A percentile compares a stretch with the other conserved stretches of the same genome.
These are phyloP conservation scores for Kurtzmaniella quercitrusa DNA, from an alignment of 1,139 yeast species.

Conservation along the genomic window DNA sequence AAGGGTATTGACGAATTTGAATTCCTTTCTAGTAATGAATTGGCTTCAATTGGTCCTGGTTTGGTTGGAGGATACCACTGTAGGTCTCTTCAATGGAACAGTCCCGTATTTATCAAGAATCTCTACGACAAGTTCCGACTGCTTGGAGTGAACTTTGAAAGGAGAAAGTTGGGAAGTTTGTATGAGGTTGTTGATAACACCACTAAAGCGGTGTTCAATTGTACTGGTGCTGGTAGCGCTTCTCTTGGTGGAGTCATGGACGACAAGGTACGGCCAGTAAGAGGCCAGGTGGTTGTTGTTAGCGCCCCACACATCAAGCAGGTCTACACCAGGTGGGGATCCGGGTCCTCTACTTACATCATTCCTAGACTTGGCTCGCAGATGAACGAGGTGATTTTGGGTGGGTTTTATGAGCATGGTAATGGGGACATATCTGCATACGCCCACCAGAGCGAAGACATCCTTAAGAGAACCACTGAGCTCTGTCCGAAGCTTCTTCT, in stretches of 20 bases:
- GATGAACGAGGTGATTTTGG: slow-evolving; percentile 54
- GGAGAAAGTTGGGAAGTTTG: slow-evolving; percentile 9
- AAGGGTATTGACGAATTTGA: slow-evolving; percentile 5
- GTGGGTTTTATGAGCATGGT: slow-evolving; percentile 61
- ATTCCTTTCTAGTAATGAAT: slow-evolving; percentile 7
- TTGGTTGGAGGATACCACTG: slow-evolving; percentile 13
- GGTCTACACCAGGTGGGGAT: slow-evolving; percentile 49
- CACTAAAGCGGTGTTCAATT: slow-evolving; percentile 55
- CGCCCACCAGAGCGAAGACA: slow-evolving; percentile 51
- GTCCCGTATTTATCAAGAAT: slow-evolving; percentile 16
- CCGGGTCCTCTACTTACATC: slow-evolving; percentile 53
- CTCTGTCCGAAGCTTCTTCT: slow-evolving; percentile 50
- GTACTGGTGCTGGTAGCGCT: slow-evolving; percentile 65
- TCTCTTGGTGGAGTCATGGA: slow-evolving; percentile 57
- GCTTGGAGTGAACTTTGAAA: slow-evolving; percentile 11
- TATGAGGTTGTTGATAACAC: slow-evolving; percentile 7
- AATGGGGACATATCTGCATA: slow-evolving; percentile 57
- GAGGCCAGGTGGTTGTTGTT: slow-evolving; percentile 68
- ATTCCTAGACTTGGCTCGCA: slow-evolving; percentile 65
- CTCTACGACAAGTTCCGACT: slow-evolving; percentile 9
- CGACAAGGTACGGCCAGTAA: slow-evolving; percentile 48
- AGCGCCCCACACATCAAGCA: slow-evolving; percentile 53
- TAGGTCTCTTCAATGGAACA: slow-evolving; percentile 20
- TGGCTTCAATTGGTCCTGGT: slow-evolving; percentile 6
- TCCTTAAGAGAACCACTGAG: slow-evolving; percentile 50